Base-by-base conservation (phyloP, 257 asterid species). In the Voacanga thouarsii region DNA sequence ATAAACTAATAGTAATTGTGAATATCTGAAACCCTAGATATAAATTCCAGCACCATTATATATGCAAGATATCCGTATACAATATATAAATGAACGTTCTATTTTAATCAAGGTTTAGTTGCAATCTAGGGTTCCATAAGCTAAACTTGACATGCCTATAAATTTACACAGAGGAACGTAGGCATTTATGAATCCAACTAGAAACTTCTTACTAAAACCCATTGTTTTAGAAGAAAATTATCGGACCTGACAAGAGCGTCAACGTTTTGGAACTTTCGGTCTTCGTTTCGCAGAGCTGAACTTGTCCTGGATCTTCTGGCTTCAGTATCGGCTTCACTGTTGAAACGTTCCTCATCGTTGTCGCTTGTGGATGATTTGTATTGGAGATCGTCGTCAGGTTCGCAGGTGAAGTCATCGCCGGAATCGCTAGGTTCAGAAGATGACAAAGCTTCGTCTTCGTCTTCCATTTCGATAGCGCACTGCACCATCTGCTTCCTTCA, bases 171-270 rank as follows among this genome's bases (percentile, higher is more conserved):
- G 73, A 23, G 12, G 72, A 37, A 39, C 1, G 12, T 39, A 33
- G 72, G 18, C 8, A 37, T 19, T 55, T 41, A 3, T 67, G 51
- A 39, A 37, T 19, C 10, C 49, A 68, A 68, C 7, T 18, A 33
- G 49, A 65, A 65, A 30, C 16, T 15, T 37, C 47, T 18, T 14
- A 65, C 16, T 16, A 7, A 65, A 65, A 6, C 44, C n/a, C 5
- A n/a, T 30, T 30, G 37, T 19, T 10, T 19, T 68, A 41, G n/a
- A 7, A 37, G 6, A 66, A 43, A 43, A 72, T 72, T 18, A 82
- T 61, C 75, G 56, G n/a, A 92, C 98, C 97, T 87, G 45, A 90
- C 72, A 51, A 92, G 94, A 77, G 97, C 96, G 65, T 77, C 89
- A 53, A 91, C 94, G 71, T 91, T 92, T 82, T 83, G 85, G 60